A percentile compares a stretch with the other conserved stretches of the same genome.
These are phyloP conservation scores for Solanum clarkiae DNA, from an alignment of 257 asterid genomes.

Conservation along the genomic window DNA sequence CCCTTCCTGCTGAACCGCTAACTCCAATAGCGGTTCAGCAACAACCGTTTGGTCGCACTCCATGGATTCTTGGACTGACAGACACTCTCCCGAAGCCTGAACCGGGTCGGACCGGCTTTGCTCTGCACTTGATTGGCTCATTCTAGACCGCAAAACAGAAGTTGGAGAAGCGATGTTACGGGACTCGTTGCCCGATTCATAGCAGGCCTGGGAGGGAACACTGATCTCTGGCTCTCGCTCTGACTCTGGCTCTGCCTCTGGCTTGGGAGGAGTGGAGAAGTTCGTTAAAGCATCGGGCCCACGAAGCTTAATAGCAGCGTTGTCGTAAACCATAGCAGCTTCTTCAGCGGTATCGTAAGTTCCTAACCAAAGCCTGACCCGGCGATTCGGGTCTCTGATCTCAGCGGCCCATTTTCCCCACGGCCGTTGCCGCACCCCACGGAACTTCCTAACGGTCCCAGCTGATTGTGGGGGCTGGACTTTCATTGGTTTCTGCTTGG, in stretches of 20 bases:
- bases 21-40: background rate
- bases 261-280: slow-evolving; percentile 11
- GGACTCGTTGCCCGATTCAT: slow-evolving; percentile 61
- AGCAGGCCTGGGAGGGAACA: slow-evolving; percentile 23
- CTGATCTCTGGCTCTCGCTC: slow-evolving; percentile 6
- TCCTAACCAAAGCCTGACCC: slow-evolving; percentile 51
- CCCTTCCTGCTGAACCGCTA: background rate
- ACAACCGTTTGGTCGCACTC: slow-evolving; percentile 2
- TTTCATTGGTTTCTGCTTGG: slow-evolving; percentile 26
- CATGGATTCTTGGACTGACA: background rate
- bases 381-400: slow-evolving; percentile 48
- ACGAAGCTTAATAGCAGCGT: slow-evolving; percentile 53
- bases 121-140: slow-evolving; percentile 28
- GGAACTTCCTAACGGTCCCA: slow-evolving; percentile 27
- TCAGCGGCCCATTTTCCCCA: slow-evolving; percentile 86
- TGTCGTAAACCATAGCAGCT: slow-evolving; percentile 71
- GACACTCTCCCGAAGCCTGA: background rate
- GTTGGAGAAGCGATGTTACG: slow-evolving; percentile 34
- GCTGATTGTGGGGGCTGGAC: background rate
- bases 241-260: background rate
- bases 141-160: slow-evolving; percentile 9
- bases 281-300: slow-evolving; percentile 64
- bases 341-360: slow-evolving; percentile 68
- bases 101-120: slow-evolving; percentile 8
- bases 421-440: slow-evolving; percentile 63